Evolutionary conservation across 2,329 filamentous ascomycete species (phyloP).

Genomic region (Ceratocystis ficicola): DNA sequence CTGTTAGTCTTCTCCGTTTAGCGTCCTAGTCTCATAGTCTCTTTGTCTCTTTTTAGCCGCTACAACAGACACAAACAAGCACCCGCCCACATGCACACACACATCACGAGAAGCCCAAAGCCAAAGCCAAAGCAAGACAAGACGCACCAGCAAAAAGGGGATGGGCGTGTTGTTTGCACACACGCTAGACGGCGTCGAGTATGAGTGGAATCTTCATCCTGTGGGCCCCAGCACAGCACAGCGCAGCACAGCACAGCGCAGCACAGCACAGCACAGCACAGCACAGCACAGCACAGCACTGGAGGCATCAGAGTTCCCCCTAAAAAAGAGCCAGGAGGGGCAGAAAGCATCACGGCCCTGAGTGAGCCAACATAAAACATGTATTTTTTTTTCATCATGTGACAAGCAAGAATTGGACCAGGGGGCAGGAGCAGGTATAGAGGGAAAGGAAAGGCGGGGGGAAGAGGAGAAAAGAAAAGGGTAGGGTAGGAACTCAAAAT

Average conservation of each 20-base stretch:
- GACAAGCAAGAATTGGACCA: not conserved
- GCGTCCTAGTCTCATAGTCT: not conserved
- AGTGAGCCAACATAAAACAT: not conserved
- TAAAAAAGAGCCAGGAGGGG: not conserved
- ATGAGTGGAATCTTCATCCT: no score
- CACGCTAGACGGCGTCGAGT: no score
- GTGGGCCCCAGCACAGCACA: not conserved
- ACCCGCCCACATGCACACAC: no score
- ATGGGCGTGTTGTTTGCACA: no score
- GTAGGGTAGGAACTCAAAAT: not conserved
- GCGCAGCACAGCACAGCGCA: not conserved
- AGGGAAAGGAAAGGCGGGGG: not conserved
- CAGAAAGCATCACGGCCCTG: not conserved
- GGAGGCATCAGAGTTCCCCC: not conserved
- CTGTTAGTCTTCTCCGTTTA: not conserved
- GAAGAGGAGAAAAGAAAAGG: not conserved
- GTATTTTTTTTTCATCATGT: conserved; percentile 6
- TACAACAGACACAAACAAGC: not conserved
- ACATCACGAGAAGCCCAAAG: no score
- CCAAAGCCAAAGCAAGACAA: no score
- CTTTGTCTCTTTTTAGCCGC: not conserved
- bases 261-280: not conserved
- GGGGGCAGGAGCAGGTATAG: not conserved
- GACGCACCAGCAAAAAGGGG: no score
- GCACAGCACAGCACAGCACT: not conserved